Evolutionary conservation across 805 yeast species (phyloP).

Genomic region (Kodamaea hsintzibuensis): DNA sequence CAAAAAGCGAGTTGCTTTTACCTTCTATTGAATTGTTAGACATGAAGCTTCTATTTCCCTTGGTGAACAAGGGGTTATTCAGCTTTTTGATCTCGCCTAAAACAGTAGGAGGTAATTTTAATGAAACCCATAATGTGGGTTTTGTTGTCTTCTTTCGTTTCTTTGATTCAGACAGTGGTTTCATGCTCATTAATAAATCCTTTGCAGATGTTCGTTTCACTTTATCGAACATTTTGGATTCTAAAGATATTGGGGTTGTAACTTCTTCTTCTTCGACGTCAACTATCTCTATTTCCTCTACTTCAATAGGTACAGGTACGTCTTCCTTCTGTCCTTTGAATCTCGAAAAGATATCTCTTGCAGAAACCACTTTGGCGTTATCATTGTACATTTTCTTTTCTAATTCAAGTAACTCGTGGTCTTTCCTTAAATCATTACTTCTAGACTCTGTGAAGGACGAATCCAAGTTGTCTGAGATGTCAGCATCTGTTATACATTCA

Average conservation of each 20-base stretch:
- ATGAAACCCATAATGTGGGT: slow-evolving; percentile 17
- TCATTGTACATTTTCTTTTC: slow-evolving; percentile 22
- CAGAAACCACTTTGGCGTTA: slow-evolving; percentile 17
- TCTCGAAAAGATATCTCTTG: slow-evolving; percentile 21
- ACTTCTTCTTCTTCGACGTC: slow-evolving; percentile 2
- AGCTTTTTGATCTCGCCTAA: slow-evolving; percentile 26
- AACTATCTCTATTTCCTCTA: slow-evolving; percentile 6
- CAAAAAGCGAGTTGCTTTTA: slow-evolving; percentile 27
- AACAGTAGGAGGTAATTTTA: slow-evolving; percentile 25
- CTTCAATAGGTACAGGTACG: slow-evolving; percentile 3
- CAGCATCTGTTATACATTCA: slow-evolving; percentile 2
- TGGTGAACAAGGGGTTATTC: slow-evolving; percentile 31
- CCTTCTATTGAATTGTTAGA: slow-evolving; percentile 1
- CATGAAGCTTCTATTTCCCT: slow-evolving; percentile 18
- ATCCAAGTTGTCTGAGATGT: slow-evolving; percentile 11
- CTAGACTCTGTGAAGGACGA: slow-evolving; percentile 13
- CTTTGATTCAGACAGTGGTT: slow-evolving; percentile 5
- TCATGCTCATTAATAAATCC: slow-evolving; percentile 22
- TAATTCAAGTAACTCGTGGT: slow-evolving; percentile 22
- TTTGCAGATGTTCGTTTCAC: slow-evolving; percentile 30
- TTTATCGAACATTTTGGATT: slow-evolving; percentile 20
- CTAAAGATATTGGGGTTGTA: slow-evolving; percentile 14
- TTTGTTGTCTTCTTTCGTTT: not conserved
- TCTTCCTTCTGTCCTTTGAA: slow-evolving; percentile 7
- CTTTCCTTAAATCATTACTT: slow-evolving; percentile 15